A percentile compares a stretch with the other conserved stretches of the same genome.
phyloP scores from a whole-genome alignment of 305 asterid genomes.

The Fraxinus sp. region DNA sequence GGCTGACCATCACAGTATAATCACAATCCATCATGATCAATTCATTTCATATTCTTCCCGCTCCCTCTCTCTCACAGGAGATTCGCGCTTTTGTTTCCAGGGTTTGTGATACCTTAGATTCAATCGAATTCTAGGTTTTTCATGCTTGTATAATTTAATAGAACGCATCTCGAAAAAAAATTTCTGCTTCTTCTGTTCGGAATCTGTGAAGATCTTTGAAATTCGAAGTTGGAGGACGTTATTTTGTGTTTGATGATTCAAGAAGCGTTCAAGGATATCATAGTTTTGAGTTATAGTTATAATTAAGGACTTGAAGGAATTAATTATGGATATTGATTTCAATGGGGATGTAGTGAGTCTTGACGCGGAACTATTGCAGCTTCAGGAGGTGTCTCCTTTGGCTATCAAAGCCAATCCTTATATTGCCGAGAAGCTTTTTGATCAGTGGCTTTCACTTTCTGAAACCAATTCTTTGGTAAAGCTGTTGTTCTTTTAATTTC shows the following conservation, averaged over 20 bases:
- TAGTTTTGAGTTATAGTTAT: slow-evolving; percentile 21
- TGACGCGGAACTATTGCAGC: slow-evolving; percentile 84
- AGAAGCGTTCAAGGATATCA: slow-evolving; percentile 33
- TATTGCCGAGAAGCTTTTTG: slow-evolving; percentile 79
- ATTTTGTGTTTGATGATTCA: slow-evolving; percentile 39
- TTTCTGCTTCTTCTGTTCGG: slow-evolving; percentile 20
- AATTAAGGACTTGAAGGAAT: slow-evolving; percentile 19
- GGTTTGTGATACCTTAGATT: slow-evolving; percentile 36
- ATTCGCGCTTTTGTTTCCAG: slow-evolving; percentile 27
- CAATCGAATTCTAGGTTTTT: slow-evolving; percentile 29
- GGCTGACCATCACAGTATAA: neutral
- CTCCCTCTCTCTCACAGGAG: neutral
- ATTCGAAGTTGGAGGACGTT: neutral
- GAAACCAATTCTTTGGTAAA: slow-evolving; percentile 72
- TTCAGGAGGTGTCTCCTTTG: slow-evolving; percentile 74
- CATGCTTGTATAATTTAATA: neutral
- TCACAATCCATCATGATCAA: neutral
- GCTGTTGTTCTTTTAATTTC: slow-evolving; percentile 2
- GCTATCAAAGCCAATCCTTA: slow-evolving; percentile 76
- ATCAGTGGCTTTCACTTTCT: slow-evolving; percentile 89
- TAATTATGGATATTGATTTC: slow-evolving; percentile 71
- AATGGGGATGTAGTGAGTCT: slow-evolving; percentile 68
- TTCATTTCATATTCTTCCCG: neutral
- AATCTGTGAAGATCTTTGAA: slow-evolving; percentile 34
- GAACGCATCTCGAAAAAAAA: slow-evolving; percentile 23